Conservation (phyloP, 805 yeast genomes). For the Kodamaea sagamina region DNA sequence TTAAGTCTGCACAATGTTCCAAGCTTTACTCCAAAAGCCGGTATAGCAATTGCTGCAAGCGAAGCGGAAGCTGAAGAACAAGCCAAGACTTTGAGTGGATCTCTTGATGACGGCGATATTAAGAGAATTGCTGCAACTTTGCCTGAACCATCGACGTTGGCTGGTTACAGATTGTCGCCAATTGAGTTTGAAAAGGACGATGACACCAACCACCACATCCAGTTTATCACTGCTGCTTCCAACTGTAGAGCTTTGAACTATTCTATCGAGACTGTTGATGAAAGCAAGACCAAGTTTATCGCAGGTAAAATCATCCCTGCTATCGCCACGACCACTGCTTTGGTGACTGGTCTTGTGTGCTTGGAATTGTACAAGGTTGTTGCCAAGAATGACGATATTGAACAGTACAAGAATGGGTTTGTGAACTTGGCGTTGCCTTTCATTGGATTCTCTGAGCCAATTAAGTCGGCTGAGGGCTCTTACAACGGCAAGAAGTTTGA, state of each 20-base stretch:
- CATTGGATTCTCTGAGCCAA: slow-evolving; percentile 95
- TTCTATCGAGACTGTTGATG: slow-evolving; percentile 84
- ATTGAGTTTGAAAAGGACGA: slow-evolving; percentile 98
- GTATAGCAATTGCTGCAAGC: slow-evolving; percentile 77
- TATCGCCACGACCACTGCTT: slow-evolving; percentile 97
- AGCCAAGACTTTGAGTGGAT: slow-evolving; percentile 42
- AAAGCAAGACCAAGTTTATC: slow-evolving; percentile 88
- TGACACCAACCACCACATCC: slow-evolving; percentile 94
- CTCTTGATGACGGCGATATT: slow-evolving; percentile 62
- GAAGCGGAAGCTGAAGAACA: slow-evolving; percentile 90
- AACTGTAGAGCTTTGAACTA: slow-evolving; percentile 94
- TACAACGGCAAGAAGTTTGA: slow-evolving; percentile 81
- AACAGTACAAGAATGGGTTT: slow-evolving; percentile 89
- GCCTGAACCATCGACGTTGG: slow-evolving; percentile 86
- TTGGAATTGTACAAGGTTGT: slow-evolving; percentile 89
- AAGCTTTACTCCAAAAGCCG: slow-evolving; percentile 74
- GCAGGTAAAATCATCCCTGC: slow-evolving; percentile 99
- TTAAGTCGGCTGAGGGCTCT: slow-evolving; percentile 78
- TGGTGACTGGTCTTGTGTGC: slow-evolving; percentile 93
- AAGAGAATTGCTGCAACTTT: slow-evolving; percentile 70
- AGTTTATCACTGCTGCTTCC: slow-evolving; percentile 93
- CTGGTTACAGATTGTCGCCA: slow-evolving; percentile 84
- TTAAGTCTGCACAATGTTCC: slow-evolving; percentile 44
- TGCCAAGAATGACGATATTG: slow-evolving; percentile 71
- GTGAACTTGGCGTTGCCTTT: slow-evolving; percentile 91